phyloP scores from a whole-genome alignment of 306 rosid species.

The Castanea crenata region DNA sequence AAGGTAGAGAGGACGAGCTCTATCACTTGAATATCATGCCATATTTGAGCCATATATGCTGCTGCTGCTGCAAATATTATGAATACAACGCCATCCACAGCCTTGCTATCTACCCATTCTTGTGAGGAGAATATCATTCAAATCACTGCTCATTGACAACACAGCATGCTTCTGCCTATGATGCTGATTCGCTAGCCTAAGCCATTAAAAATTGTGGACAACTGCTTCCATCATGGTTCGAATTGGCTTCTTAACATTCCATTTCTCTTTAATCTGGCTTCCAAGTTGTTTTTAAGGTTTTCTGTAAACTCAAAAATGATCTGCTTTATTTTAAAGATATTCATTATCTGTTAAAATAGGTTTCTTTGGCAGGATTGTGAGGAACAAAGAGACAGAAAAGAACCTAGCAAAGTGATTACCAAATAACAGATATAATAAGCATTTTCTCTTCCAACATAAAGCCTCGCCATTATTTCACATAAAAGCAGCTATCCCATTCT shows the following conservation, averaged over 20 bases:
- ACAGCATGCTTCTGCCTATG: too few species aligned
- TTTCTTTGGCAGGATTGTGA: neutral
- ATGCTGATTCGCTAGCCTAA: too few species aligned
- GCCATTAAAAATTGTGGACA: too few species aligned
- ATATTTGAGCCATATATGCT: neutral
- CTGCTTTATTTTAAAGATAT: neutral
- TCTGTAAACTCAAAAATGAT: neutral
- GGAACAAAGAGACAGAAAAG: neutral
- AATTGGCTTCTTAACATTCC: too few species aligned
- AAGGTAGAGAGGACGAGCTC: too few species aligned
- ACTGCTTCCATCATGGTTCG: too few species aligned
- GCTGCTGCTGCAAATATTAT: too few species aligned
- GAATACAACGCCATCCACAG: too few species aligned
- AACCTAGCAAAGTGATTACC: neutral
- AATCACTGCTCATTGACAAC: too few species aligned
- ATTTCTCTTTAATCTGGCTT: too few species aligned
- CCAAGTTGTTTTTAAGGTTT: neutral
- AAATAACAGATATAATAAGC: neutral
- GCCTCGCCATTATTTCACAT: neutral
- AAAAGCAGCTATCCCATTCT: neutral
- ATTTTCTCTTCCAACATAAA: neutral
- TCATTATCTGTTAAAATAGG: neutral
- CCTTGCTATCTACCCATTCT: too few species aligned
- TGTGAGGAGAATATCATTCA: too few species aligned
- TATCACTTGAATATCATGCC: neutral